phyloP scores from a whole-genome alignment of 2,329 filamentous ascomycete genomes.

The Corynespora cassiicola region DNA sequence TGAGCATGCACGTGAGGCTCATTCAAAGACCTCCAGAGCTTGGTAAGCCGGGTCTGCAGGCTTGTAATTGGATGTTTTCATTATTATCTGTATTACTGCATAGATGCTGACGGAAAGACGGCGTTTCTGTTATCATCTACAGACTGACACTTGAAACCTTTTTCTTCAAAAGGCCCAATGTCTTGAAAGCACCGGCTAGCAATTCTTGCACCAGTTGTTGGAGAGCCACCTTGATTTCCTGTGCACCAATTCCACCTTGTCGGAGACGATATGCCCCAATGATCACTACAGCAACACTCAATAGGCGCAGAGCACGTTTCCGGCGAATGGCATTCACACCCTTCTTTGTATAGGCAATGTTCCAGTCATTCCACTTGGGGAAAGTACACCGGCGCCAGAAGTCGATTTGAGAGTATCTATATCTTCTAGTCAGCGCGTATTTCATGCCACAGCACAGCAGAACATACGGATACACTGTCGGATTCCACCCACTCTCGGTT shows the following conservation, averaged over 20 bases:
- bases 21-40: too few species aligned
- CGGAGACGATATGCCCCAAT: conserved; percentile 31
- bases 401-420: conserved; percentile 58
- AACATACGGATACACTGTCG: conserved; percentile 66
- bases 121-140: too few species aligned
- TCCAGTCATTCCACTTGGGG: conserved; percentile 62
- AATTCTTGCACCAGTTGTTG: conserved; percentile 16
- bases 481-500: conserved; percentile 80
- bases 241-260: conserved; percentile 26
- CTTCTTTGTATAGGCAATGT: conserved; percentile 57
- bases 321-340: conserved; percentile 47
- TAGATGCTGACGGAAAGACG: too few species aligned
- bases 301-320: conserved; percentile 18
- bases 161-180: too few species aligned
- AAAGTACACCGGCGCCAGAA: conserved; percentile 60
- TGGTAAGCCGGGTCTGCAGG: too few species aligned
- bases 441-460: background rate
- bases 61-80: too few species aligned
- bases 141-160: too few species aligned
- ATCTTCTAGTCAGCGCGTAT: conserved; percentile 1
- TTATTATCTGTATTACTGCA: too few species aligned
- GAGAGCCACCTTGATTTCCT: conserved; percentile 24
- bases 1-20: too few species aligned
- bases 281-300: conserved; percentile 26
- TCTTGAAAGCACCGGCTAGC: too few species aligned